Conservation (phyloP, 2,329 filamentous ascomycete genomes). For the Fusarium continuum region DNA sequence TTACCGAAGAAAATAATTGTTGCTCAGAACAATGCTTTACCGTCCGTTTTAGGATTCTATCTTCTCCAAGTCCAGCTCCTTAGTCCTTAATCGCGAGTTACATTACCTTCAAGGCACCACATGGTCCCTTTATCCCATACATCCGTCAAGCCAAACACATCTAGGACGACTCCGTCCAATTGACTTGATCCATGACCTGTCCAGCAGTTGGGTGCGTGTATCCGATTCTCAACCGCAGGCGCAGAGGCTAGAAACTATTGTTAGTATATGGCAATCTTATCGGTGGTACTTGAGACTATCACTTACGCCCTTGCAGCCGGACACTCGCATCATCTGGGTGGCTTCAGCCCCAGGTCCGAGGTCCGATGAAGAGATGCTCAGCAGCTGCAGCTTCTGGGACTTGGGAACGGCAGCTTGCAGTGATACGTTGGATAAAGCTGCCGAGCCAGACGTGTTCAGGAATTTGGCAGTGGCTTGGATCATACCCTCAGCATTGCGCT, state of each 20-base stretch:
- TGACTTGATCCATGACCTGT: constrained; percentile 88
- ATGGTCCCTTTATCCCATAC: constrained; percentile 1
- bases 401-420: constrained; percentile 96
- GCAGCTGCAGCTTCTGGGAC: constrained; percentile 90
- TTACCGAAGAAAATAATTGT: constrained; percentile 18
- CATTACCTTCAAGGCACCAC: constrained; percentile 28
- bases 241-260: constrained; percentile 69
- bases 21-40: constrained; percentile 33
- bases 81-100: constrained; percentile 27
- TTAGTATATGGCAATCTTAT: not conserved
- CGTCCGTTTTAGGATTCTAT: constrained; percentile 42
- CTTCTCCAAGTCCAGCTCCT: constrained; percentile 33
- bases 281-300: not conserved
- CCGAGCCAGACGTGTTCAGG: constrained; percentile 75
- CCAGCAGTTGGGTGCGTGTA: constrained; percentile 77
- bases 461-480: constrained; percentile 88
- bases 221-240: constrained; percentile 84
- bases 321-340: constrained; percentile 89
- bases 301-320: constrained; percentile 88
- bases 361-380: constrained; percentile 85
- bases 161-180: constrained; percentile 85
- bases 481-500: constrained; percentile 80
- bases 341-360: constrained; percentile 82
- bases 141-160: not conserved
- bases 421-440: constrained; percentile 76